Evolutionary conservation across 495 filamentous ascomycete genomes (phyloP), one percentile per base, ranked within the genome.

Genomic region (Daldinia bambusicola): DNA sequence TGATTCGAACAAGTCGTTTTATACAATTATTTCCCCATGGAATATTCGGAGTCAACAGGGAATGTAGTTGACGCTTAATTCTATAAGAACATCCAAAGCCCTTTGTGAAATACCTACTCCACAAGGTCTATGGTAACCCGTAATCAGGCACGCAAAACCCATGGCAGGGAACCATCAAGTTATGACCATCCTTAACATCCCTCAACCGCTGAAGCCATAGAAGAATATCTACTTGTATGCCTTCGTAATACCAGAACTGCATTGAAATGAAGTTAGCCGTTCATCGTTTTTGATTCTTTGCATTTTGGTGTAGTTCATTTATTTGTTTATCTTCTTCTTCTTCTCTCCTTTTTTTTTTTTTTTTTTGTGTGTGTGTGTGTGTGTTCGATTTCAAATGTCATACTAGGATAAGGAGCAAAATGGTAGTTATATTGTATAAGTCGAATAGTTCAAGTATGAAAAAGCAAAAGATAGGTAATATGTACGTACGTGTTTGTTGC

Each of bases 111-210:
- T 30, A 14, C 10, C n/a, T 53, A 16, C 20, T 4, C 40, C 31
- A 1, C 50, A 26, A 43, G 12, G 12, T 16, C 26, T 16, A 40
- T 8, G 55, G 60, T 18, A 69, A 13, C 9, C 67, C 67, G 48
- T 69, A 69, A 32, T 63, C 61, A 18, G 53, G 30, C 4, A 36
- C n/a, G 10, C 67, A 69, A 45, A 69, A 69, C 32, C 60, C 67
- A 52, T 69, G 60, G 16, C 34, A 41, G 34, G 45, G 60, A 38
- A 48, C n/a, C 31, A 36, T 40, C 18, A 43, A 26, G n/a, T 7
- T 12, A 10, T 8, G 14, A 32, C 30, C 34, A 9, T 41, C 22
- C 6, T 32, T 20, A 4, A 34, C 32, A 36, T 18, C 13, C 14
- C 58, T 53, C 14, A 63, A 10, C 0, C 48, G 6, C 16, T 14